Base-by-base conservation (phyloP, 192 early-diverging fungal species). In the Podila horticola region DNA sequence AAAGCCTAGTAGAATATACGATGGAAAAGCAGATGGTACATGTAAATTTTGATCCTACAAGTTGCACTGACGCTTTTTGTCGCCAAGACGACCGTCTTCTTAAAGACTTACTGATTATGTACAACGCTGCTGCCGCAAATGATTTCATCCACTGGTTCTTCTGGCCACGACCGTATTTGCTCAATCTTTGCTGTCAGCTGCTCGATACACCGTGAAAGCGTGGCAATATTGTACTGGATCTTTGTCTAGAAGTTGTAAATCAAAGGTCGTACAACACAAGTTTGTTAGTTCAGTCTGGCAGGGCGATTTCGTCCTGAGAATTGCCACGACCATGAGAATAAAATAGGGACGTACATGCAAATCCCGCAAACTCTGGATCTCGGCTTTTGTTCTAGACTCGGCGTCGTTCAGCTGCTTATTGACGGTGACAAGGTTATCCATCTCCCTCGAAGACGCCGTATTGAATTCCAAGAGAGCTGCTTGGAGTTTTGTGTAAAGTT, bases 351-450 rank as follows among this genome's bases (percentile, higher is more conserved):
- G 9, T 79, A 79, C 75, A 45, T 72, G 55, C 28, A 79, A 24
- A 9, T 79, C 91, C 5, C 74, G 62, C 33, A 95, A 84, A 82
- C 87, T 83, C 13, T 75, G 77, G 11, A 89, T 79, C 61, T 94
- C 91, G 9, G 92, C 81, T 13, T 86, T 82, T 15, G 96, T 89
- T 9, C 87, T 86, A 24, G 75, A 79, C 50, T 94, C 93, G 11
- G 92, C 92, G 24, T 93, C 90, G 72, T 92, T 88, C 13, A 97
- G 87, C 51, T 91, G 87, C 58, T 88, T 84, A 59, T 93, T 93
- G 30, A 89, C 86, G 45, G 85, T 84, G 55, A 95, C 72, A 26
- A 93, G 84, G 66, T 86, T 83, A 74, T 94, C 89, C 81, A 93
- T 93, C 11, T 93, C 88, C 0, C 75, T 71, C 26, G 91, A 87